phyloP scores from a whole-genome alignment of 2,329 filamentous ascomycete genomes.

The Cercospora berteroae region DNA sequence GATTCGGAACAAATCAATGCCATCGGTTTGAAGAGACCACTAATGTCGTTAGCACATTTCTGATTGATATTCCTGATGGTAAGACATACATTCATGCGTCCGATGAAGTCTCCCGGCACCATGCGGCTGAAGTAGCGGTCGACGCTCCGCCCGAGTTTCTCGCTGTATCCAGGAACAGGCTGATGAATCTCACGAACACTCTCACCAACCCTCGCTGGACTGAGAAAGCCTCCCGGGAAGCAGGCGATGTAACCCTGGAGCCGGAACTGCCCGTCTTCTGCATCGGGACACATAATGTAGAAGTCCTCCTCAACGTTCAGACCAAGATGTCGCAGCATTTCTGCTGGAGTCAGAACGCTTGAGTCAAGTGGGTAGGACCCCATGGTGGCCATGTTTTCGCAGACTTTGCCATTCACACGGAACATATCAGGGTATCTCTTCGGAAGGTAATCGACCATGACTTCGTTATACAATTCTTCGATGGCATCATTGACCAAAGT shows the following conservation, averaged over 20 bases:
- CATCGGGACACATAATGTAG: neutral
- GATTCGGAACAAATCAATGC: neutral
- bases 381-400: neutral
- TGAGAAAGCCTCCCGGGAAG: neutral
- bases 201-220: neutral
- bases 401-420: neutral
- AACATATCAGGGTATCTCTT: neutral
- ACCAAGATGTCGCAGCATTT: neutral
- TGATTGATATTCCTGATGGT: neutral
- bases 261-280: neutral
- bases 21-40: neutral
- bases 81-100: neutral
- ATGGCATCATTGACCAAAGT: neutral
- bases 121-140: neutral
- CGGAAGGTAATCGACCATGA: neutral
- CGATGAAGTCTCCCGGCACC: neutral
- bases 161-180: neutral
- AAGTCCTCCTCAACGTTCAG: neutral
- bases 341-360: neutral
- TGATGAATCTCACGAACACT: neutral
- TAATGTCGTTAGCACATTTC: neutral
- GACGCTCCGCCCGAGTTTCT: neutral
- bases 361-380: neutral
- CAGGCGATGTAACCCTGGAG: neutral
- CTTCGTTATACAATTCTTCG: neutral